phyloP scores from a whole-genome alignment of 768 basidiomycete species.

The Hygrocybe coccinea region DNA sequence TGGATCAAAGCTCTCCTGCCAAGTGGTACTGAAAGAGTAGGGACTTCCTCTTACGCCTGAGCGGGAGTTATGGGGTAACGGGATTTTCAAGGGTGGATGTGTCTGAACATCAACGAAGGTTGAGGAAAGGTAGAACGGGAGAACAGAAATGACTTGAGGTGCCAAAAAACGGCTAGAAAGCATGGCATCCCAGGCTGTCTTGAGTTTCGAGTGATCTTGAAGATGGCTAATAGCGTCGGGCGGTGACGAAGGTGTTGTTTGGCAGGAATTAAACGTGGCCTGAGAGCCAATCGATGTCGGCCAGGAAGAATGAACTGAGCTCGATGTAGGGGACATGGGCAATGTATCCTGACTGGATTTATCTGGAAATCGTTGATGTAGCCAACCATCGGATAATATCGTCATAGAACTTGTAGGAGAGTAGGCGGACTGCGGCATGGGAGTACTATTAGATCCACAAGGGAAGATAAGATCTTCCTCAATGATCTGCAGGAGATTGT shows the following conservation, averaged over 20 bases:
- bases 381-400: conserved; percentile 21
- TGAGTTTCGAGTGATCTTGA: conserved; percentile 58
- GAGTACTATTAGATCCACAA: conserved; percentile 28
- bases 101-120: conserved; percentile 52
- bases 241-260: conserved; percentile 8
- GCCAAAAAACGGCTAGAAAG: conserved; percentile 53
- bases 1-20: conserved; percentile 17
- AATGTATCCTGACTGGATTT: neutral
- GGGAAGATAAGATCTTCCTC: conserved; percentile 76
- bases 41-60: conserved; percentile 9
- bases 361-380: neutral
- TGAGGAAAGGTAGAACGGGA: conserved; percentile 62
- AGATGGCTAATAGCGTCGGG: conserved; percentile 33
- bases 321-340: neutral
- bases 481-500: conserved; percentile 45
- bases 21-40: too few species aligned
- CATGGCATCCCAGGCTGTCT: conserved; percentile 66
- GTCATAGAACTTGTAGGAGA: conserved; percentile 22
- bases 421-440: conserved; percentile 4
- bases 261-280: conserved; percentile 10
- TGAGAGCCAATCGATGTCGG: conserved; percentile 8
- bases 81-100: conserved; percentile 44
- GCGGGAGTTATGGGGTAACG: conserved; percentile 51
- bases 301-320: neutral
- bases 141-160: conserved; percentile 48